Percentiles rank a stretch among this genome's conserved stretches.
Conservation (phyloP, 257 asterid species). For the Scutellaria galericulata region DNA sequence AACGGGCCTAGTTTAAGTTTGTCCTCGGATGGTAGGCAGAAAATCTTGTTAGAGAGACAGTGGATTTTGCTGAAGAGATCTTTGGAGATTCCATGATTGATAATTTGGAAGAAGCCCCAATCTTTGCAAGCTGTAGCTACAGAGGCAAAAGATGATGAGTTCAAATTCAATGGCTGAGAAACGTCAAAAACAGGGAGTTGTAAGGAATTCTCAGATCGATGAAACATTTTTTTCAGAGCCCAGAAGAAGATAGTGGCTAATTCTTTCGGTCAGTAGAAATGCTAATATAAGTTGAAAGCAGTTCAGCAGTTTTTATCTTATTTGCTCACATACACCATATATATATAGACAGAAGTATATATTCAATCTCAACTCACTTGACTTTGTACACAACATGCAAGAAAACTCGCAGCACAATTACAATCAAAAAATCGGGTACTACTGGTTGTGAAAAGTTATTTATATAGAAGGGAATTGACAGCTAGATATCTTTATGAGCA, state of each 20-base stretch:
- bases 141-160: slow-evolving; percentile 45
- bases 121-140: slow-evolving; percentile 67
- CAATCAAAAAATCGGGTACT: slow-evolving; percentile 32
- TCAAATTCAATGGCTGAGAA: slow-evolving; percentile 50
- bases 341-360: neutral
- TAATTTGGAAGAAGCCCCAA: slow-evolving; percentile 73
- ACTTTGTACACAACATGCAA: neutral
- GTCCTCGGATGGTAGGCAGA: slow-evolving; percentile 52
- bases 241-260: neutral
- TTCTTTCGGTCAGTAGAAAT: slow-evolving; percentile 30
- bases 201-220: slow-evolving; percentile 49
- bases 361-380: neutral
- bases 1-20: slow-evolving; percentile 66
- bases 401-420: slow-evolving; percentile 38
- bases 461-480: slow-evolving; percentile 39
- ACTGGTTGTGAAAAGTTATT: slow-evolving; percentile 30
- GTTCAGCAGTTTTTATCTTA: neutral
- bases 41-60: slow-evolving; percentile 50
- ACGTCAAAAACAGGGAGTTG: slow-evolving; percentile 65
- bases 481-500: slow-evolving; percentile 36
- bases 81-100: slow-evolving; percentile 70
- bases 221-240: slow-evolving; percentile 45
- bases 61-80: slow-evolving; percentile 55
- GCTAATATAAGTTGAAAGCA: neutral
- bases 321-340: neutral